phyloP scores from a whole-genome alignment of 2,329 filamentous ascomycete genomes.

The Botrytis tulipae region DNA sequence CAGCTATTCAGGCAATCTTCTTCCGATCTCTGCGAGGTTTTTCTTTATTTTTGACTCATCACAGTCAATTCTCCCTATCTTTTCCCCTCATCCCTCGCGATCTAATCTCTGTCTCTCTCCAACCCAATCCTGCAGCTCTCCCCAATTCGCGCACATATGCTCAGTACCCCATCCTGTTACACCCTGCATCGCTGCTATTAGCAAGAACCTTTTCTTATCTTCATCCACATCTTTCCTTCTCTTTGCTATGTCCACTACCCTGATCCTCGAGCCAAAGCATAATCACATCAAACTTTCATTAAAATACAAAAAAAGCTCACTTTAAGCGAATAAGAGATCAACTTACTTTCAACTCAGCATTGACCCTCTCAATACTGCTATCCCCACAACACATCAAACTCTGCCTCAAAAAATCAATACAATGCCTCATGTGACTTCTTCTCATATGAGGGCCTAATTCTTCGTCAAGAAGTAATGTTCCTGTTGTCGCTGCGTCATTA shows the following conservation, averaged over 20 bases:
- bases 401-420: conserved; percentile 26
- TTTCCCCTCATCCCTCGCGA: background rate
- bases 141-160: conserved; percentile 14
- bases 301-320: accelerated
- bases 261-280: background rate
- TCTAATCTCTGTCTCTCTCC: background rate
- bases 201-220: background rate
- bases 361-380: conserved; percentile 19
- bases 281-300: accelerated
- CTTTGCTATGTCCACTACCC: background rate
- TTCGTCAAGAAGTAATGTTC: background rate
- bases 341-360: background rate
- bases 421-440: conserved; percentile 20
- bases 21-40: too few relatives aligned
- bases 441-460: background rate
- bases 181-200: background rate
- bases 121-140: conserved; percentile 4
- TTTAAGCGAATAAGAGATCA: background rate
- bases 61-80: background rate
- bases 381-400: conserved; percentile 25
- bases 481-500: background rate
- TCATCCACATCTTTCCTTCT: background rate
- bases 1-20: background rate
- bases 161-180: conserved; percentile 7
- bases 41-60: background rate